Base-by-base conservation (phyloP, 1,139 yeast species). In the Sugiyamaella grinbergsii region DNA sequence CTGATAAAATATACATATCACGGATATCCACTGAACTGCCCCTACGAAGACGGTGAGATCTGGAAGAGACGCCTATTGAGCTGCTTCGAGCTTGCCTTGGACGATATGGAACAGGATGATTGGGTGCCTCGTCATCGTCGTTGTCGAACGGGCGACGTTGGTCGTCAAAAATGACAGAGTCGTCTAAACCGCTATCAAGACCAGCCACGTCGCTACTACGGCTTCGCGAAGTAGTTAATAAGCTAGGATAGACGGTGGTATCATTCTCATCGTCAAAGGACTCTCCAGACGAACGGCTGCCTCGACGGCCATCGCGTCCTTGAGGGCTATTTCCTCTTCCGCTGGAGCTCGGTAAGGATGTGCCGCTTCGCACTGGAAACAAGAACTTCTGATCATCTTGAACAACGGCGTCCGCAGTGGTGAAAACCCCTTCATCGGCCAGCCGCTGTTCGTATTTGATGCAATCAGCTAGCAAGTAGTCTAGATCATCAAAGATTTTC, bases 401-500 rank as follows among this genome's bases (percentile, higher is more conserved):
- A 3, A 43, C 53, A 2, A 37, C 44, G 10, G 24, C 39, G n/a
- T 49, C 45, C 15, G 29, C 48, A 36, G 40, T 44, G 23, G 40
- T 28, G 22, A 36, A 34, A 7, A 31, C 31, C 5, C 34, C 29
- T 38, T 50, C 50, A 22, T 40, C 31, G 11, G 47, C 42, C 19
- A 50, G 44, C 11, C 49, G 49, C 26, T 54, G 55, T 37, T 56
- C 52, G 49, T 54, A 62, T 33, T 54, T 54, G 11, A 53, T 54
- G 38, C 69, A 65, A 51, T 74, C 78, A n/a, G 63, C 72, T 20
- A 77, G 58, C 50, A 82, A 69, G 37, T 71, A 69, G 47, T 74
- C 76, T 60, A 76, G 79, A 47, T 76, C 79, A 11, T 58, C 66
- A 50, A 65, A 73, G 2, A 82, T 68, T 56, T 78, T 80, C 18